These are phyloP conservation scores for Monascus purpureus DNA, from an alignment of 495 filamentous ascomycete genomes.

Conservation along the genomic window DNA sequence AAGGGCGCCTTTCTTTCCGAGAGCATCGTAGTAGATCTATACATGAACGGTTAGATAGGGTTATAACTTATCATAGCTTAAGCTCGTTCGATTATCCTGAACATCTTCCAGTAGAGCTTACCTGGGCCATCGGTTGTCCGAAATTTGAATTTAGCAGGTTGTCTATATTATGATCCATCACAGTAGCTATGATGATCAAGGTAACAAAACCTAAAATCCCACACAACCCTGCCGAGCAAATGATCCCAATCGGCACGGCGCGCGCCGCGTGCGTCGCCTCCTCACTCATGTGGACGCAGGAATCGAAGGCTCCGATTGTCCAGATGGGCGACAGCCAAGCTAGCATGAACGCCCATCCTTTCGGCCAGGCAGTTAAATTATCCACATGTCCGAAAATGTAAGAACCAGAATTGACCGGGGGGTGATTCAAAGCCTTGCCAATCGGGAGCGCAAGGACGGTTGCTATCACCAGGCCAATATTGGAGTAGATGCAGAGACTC, in stretches of 20 bases:
- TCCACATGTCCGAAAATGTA: conserved; percentile 27
- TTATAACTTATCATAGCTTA: too few species aligned
- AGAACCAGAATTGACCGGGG: conserved; percentile 19
- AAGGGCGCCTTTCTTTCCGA: conserved; percentile 30
- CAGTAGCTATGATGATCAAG: conserved; percentile 26
- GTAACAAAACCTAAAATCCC: conserved; percentile 38
- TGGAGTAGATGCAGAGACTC: conserved; percentile 45
- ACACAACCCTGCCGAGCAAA: conserved; percentile 29
- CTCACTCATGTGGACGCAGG: conserved; percentile 44
- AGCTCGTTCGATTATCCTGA: too few species aligned
- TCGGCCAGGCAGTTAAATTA: conserved; percentile 48
- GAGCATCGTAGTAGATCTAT: conserved; percentile 31
- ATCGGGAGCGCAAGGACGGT: conserved; percentile 54
- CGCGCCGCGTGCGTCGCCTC: conserved; percentile 45
- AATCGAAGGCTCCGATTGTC: conserved; percentile 43
- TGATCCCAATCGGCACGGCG: conserved; percentile 46
- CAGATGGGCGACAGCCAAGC: conserved; percentile 48
- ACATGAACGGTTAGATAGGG: neutral
- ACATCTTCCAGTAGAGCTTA: conserved; percentile 2
- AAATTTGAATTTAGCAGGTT: conserved; percentile 18
- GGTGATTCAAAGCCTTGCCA: conserved; percentile 25
- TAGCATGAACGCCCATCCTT: conserved; percentile 46
- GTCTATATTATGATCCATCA: conserved; percentile 23
- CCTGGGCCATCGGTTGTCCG: conserved; percentile 35
- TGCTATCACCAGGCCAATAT: conserved; percentile 47